Conservation (phyloP, 2,329 filamentous ascomycete species). For the Zymoseptoria crescenta region DNA sequence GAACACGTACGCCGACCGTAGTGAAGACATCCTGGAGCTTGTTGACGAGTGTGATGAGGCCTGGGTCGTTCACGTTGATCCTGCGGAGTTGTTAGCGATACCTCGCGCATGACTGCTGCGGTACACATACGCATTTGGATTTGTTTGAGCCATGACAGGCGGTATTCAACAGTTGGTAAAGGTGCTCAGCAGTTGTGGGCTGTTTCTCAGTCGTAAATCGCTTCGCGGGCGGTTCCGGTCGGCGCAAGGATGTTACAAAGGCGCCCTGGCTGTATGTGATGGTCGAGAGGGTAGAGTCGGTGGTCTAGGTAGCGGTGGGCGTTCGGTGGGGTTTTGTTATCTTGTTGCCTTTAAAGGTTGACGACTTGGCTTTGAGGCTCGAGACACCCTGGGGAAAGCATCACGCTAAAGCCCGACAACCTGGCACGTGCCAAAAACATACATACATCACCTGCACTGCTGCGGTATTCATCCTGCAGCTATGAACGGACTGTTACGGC, state of each 20-base stretch:
- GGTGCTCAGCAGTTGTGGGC: neutral
- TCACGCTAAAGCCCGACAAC: neutral
- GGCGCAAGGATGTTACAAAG: neutral
- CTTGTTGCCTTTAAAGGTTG: neutral
- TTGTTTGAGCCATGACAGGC: slow-evolving; percentile 26
- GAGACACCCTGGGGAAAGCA: neutral
- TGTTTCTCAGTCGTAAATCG: neutral
- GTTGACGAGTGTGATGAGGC: slow-evolving; percentile 79
- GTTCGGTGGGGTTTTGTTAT: neutral
- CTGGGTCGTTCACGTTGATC: slow-evolving; percentile 65
- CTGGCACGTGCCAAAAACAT: neutral
- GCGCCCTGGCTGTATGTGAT: neutral
- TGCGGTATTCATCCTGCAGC: neutral
- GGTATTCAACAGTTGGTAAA: slow-evolving; percentile 6
- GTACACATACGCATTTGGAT: slow-evolving; percentile 25
- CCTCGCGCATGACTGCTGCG: neutral
- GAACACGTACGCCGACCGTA: slow-evolving; percentile 69
- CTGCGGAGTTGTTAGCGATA: slow-evolving; percentile 32
- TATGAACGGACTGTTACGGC: neutral
- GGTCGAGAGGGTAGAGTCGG: neutral
- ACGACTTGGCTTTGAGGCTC: neutral
- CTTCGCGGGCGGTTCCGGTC: neutral
- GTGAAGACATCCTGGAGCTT: slow-evolving; percentile 99
- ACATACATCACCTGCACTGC: neutral
- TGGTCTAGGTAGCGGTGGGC: neutral